Percentiles rank a stretch among this genome's conserved stretches.
These are phyloP conservation scores for Teunomyces gatunensis DNA, from an alignment of 805 yeast genomes.

Conservation along the genomic window DNA sequence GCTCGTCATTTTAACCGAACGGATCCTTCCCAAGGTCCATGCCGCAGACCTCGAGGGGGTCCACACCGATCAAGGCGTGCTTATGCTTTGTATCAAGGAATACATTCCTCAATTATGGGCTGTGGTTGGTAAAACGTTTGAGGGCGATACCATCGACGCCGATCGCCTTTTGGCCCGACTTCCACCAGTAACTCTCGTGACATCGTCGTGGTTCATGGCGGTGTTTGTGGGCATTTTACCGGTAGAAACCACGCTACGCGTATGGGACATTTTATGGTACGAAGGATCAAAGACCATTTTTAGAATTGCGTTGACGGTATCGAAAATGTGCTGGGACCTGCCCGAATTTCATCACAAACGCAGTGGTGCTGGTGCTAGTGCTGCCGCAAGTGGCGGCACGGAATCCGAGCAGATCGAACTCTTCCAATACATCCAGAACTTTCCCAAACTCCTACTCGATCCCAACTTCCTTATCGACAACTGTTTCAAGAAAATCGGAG, in stretches of 20 bases:
- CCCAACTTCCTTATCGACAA: constrained; percentile 68
- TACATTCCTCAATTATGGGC: constrained; percentile 81
- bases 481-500: constrained; percentile 70
- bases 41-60: constrained; percentile 90
- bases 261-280: constrained; percentile 94
- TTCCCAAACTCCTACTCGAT: constrained; percentile 69
- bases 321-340: constrained; percentile 64
- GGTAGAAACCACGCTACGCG: constrained; percentile 78
- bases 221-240: constrained; percentile 90
- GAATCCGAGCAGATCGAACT: constrained; percentile 48
- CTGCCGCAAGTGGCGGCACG: constrained; percentile 10
- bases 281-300: constrained; percentile 88
- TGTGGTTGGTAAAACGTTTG: constrained; percentile 39
- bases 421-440: constrained; percentile 82
- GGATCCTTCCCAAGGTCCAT: constrained; percentile 87
- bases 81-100: constrained; percentile 82
- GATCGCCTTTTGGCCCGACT: constrained; percentile 63
- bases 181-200: constrained; percentile 90
- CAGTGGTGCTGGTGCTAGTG: too few relatives aligned
- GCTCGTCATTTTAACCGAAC: constrained; percentile 85
- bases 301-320: constrained; percentile 75
- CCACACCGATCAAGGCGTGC: constrained; percentile 89
- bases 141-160: constrained; percentile 38
- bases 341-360: constrained; percentile 25
- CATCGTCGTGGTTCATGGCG: constrained; percentile 98